Conservation (phyloP, 139 green algal species). For the Eudorina sp. region DNA sequence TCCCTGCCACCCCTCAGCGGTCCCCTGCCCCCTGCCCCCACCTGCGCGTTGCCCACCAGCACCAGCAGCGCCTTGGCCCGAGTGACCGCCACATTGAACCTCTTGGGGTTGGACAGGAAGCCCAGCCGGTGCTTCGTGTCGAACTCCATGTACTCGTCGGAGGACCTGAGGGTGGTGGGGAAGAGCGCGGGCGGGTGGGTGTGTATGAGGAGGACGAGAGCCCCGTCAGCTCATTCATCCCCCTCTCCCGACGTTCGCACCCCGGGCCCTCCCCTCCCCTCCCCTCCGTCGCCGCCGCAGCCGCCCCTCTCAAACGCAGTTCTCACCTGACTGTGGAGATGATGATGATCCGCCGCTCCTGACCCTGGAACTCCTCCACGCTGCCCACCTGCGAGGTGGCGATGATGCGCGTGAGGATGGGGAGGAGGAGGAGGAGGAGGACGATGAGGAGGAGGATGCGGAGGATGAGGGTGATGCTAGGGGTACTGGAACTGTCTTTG, state of each 20-base stretch:
- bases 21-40: no score
- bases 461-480: no score
- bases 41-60: slow-evolving; percentile 61
- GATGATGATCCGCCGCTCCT: slow-evolving; percentile 88
- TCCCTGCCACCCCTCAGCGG: no score
- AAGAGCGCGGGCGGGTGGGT: neutral
- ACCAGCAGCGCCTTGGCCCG: slow-evolving; percentile 80
- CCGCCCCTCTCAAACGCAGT: neutral
- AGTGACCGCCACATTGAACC: slow-evolving; percentile 95
- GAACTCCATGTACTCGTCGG: slow-evolving; percentile 8
- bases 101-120: slow-evolving; percentile 86
- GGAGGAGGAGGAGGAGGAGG: no score
- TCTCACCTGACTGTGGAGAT: slow-evolving; percentile 81
- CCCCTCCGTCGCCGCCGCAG: neutral
- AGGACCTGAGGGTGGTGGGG: neutral
- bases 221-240: no score
- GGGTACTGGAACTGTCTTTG: no score
- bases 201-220: no score
- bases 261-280: neutral
- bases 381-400: slow-evolving; percentile 71
- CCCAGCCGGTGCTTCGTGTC: slow-evolving; percentile 64
- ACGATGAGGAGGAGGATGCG: no score
- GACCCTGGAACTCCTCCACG: slow-evolving; percentile 88
- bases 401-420: no score
- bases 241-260: no score